Conservation (phyloP, 768 basidiomycete species). For the Mycena vulgaris region DNA sequence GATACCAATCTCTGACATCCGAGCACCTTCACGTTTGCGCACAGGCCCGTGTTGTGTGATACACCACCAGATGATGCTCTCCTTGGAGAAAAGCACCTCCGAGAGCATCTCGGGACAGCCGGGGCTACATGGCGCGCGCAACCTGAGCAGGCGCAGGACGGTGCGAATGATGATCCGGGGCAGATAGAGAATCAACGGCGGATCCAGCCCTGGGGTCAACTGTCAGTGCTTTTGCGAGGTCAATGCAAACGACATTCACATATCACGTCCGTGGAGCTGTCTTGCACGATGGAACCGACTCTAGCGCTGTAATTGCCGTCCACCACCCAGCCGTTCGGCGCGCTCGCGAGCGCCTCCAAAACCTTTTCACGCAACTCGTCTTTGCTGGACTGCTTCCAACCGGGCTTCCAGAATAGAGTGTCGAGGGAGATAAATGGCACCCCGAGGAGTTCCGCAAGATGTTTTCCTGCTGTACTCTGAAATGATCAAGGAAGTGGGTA, state of each 20-base stretch:
- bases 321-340: slow-evolving; percentile 65
- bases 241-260: slow-evolving; percentile 53
- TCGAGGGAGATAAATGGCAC: slow-evolving; percentile 58
- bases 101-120: slow-evolving; percentile 63
- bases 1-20: slow-evolving; percentile 52
- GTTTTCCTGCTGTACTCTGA: slow-evolving; percentile 57
- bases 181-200: slow-evolving; percentile 72
- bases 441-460: slow-evolving; percentile 53
- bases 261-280: slow-evolving; percentile 65
- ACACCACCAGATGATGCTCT: slow-evolving; percentile 69
- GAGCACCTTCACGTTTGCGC: slow-evolving; percentile 44
- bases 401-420: slow-evolving; percentile 53
- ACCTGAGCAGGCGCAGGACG: slow-evolving; percentile 58
- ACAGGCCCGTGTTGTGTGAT: slow-evolving; percentile 55
- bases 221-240: background rate
- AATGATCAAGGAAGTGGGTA: background rate
- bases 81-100: slow-evolving; percentile 60
- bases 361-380: slow-evolving; percentile 47
- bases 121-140: slow-evolving; percentile 57
- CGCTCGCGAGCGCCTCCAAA: slow-evolving; percentile 44
- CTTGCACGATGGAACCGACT: slow-evolving; percentile 51
- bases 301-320: slow-evolving; percentile 61
- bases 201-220: slow-evolving; percentile 72
- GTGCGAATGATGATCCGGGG: slow-evolving; percentile 71
- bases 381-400: slow-evolving; percentile 45